Evolutionary conservation across 1,284 basidiomycete species (phyloP).

Genomic region (Ustilago tritici): DNA sequence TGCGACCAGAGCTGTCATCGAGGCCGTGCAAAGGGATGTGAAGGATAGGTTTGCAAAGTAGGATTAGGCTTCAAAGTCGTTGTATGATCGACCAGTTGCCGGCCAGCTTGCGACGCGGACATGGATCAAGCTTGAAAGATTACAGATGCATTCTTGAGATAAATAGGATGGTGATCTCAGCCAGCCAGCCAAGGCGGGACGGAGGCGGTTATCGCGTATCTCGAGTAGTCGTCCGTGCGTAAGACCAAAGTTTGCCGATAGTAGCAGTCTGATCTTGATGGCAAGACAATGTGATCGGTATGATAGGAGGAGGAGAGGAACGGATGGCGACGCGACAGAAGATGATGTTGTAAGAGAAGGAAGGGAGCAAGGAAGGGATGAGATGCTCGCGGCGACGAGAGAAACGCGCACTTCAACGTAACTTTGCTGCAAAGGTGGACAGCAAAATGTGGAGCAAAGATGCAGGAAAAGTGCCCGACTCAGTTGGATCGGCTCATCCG

Average conservation of each 20-base stretch:
- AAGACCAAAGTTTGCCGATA: too few species aligned
- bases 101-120: background rate
- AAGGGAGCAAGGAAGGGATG: background rate
- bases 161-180: background rate
- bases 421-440: background rate
- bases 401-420: background rate
- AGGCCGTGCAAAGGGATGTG: background rate
- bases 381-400: background rate
- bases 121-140: background rate
- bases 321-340: background rate
- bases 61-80: background rate
- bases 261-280: background rate
- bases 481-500: background rate
- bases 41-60: background rate
- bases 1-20: constrained; percentile 29
- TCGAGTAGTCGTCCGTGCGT: too few species aligned
- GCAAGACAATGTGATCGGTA: background rate
- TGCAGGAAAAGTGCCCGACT: constrained; percentile 3
- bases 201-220: too few species aligned
- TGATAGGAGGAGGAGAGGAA: background rate
- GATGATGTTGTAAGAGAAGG: background rate
- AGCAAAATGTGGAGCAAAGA: background rate
- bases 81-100: too few species aligned
- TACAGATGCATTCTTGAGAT: background rate
- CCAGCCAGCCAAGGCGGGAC: background rate